Evolutionary conservation across 1,284 basidiomycete genomes (phyloP).

Genomic region (Sanghuangporus baumii): DNA sequence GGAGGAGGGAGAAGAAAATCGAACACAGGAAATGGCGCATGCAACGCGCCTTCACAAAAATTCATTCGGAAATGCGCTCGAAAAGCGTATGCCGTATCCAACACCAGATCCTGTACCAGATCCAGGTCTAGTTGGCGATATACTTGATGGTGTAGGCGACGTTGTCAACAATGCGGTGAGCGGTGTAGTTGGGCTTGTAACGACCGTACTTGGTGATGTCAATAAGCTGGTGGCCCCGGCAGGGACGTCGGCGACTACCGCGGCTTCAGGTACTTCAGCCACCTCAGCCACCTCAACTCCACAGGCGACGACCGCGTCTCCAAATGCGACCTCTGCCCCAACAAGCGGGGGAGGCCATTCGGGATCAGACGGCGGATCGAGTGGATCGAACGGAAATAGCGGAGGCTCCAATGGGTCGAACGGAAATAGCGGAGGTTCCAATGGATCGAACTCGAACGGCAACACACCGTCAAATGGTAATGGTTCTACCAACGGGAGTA

Average conservation of each 20-base stretch:
- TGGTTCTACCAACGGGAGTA: neutral
- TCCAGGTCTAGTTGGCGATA: neutral
- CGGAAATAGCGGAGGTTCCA: neutral
- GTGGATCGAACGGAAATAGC: neutral
- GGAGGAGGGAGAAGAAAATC: neutral
- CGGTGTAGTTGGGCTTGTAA: neutral
- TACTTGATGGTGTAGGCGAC: neutral
- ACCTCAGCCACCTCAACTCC: neutral
- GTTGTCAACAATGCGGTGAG: neutral
- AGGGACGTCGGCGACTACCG: neutral
- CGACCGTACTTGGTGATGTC: neutral
- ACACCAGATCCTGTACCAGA: neutral
- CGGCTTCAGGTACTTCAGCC: neutral
- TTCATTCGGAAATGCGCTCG: neutral
- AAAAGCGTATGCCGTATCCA: neutral
- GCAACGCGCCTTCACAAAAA: neutral
- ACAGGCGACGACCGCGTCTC: neutral
- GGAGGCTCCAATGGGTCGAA: neutral
- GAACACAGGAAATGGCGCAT: neutral
- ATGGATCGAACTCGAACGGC: neutral
- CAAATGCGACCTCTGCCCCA: neutral
- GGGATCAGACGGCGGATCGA: neutral
- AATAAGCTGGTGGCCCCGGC: neutral
- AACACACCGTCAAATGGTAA: neutral
- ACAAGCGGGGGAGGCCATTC: neutral